Evolutionary conservation across 176 grass and related monocot species (phyloP).

Genomic region (Oryza officinalis): DNA sequence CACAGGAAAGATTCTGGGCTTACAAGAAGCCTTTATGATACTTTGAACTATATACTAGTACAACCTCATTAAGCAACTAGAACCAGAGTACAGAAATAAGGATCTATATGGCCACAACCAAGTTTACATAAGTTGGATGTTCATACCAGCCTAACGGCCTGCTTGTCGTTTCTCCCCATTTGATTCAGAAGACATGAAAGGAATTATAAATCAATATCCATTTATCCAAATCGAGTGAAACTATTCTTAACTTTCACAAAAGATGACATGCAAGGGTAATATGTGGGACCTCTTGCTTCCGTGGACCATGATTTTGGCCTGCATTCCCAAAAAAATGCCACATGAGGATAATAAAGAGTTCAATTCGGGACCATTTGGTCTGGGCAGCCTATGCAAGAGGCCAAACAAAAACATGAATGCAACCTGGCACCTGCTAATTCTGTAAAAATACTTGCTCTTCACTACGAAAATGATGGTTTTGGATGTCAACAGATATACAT

Average conservation of each 20-base stretch:
- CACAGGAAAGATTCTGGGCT: neutral
- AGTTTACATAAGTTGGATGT: neutral
- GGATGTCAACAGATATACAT: slow-evolving; percentile 14
- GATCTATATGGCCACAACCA: neutral
- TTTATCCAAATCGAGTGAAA: neutral
- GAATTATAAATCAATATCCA: neutral
- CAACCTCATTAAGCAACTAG: neutral
- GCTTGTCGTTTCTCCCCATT: neutral
- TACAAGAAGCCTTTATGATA: neutral
- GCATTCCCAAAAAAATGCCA: slow-evolving; percentile 25
- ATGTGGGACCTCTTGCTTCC: slow-evolving; percentile 2
- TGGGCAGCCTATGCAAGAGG: neutral
- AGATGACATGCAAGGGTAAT: neutral
- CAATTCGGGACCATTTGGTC: slow-evolving; percentile 29
- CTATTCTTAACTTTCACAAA: neutral
- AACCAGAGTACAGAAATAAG: neutral
- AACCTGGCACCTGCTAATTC: slow-evolving; percentile 10
- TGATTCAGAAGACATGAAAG: slow-evolving; percentile 6
- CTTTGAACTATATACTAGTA: neutral
- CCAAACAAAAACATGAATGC: slow-evolving; percentile 16
- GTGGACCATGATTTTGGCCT: slow-evolving; percentile 6
- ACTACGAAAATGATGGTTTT: slow-evolving; percentile 29
- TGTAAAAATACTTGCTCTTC: slow-evolving; percentile 2
- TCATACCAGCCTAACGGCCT: slow-evolving; percentile 23
- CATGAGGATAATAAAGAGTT: slow-evolving; percentile 33